phyloP scores from a whole-genome alignment of 2,329 filamentous ascomycete species.

The Colletotrichum sojae region DNA sequence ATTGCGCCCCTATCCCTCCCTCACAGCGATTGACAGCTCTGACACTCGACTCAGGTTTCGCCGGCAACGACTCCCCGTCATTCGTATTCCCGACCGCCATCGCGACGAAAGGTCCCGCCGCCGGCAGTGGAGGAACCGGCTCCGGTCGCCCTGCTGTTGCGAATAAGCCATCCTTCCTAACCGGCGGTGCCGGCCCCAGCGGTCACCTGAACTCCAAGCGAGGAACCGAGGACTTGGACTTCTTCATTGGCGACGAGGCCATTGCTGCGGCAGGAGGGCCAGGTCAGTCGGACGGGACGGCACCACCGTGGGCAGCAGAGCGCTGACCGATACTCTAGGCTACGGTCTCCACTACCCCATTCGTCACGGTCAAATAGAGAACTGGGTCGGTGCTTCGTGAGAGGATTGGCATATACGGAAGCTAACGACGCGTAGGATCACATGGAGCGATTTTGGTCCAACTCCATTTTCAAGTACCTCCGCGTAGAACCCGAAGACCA shows the following conservation, averaged over 20 bases:
- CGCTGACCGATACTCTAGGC: conserved; percentile 64
- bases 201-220: conserved; percentile 92
- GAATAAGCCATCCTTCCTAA: conserved; percentile 96
- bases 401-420: not conserved
- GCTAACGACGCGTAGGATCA: conserved; percentile 77
- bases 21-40: conserved; percentile 45
- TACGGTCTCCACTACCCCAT: conserved; percentile 99
- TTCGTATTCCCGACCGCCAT: conserved; percentile 99
- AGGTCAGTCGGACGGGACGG: conserved; percentile 63
- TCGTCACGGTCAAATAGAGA: conserved; percentile 97
- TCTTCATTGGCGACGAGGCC: conserved; percentile 98
- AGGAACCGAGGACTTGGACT: conserved; percentile 97
- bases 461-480: conserved; percentile 99
- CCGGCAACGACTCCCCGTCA: conserved; percentile 98
- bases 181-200: conserved; percentile 86
- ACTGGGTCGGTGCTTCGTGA: conserved; percentile 78
- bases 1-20: conserved; percentile 27
- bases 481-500: conserved; percentile 98
- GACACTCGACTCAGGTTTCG: conserved; percentile 78
- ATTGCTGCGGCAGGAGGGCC: conserved; percentile 86
- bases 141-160: conserved; percentile 91
- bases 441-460: conserved; percentile 99
- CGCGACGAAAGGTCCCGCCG: conserved; percentile 87
- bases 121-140: conserved; percentile 80
- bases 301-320: not conserved